Evolutionary conservation across 2,329 filamentous ascomycete species (phyloP).

Genomic region (Aspergillus puulaauensis): DNA sequence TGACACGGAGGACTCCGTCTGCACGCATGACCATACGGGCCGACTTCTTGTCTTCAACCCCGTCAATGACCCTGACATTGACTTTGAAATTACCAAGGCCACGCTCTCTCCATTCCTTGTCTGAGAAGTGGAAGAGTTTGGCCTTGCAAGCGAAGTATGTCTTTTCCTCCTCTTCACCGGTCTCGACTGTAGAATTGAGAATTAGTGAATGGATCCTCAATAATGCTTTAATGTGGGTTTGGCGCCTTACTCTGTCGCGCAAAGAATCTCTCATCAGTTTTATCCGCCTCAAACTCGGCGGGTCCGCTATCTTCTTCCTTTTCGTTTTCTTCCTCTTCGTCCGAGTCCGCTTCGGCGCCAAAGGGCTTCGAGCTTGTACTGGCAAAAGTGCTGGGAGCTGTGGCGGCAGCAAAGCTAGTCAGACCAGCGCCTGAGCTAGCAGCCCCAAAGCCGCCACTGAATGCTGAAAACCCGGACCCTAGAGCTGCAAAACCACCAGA

Average conservation of each 20-base stretch:
- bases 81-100: conserved; percentile 81
- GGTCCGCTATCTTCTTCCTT: conserved; percentile 48
- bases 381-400: conserved; percentile 47
- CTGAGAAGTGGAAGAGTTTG: conserved; percentile 79
- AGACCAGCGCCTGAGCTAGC: conserved; percentile 50
- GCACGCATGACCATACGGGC: conserved; percentile 85
- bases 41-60: conserved; percentile 53
- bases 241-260: conserved; percentile 63
- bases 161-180: conserved; percentile 80
- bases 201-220: conserved; percentile 25
- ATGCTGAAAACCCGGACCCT: conserved; percentile 37
- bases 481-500: conserved; percentile 42
- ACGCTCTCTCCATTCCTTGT: conserved; percentile 82
- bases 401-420: conserved; percentile 68
- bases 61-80: conserved; percentile 64
- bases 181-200: conserved; percentile 62
- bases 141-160: conserved; percentile 74
- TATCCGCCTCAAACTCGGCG: conserved; percentile 51
- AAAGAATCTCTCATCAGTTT: conserved; percentile 50
- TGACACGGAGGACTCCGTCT: conserved; percentile 81
- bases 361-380: conserved; percentile 61
- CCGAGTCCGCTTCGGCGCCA: conserved; percentile 64
- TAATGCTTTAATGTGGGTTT: conserved; percentile 7
- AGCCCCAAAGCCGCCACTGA: conserved; percentile 50
- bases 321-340: conserved; percentile 51